Evolutionary conservation across 2,329 filamentous ascomycete genomes (phyloP).

Genomic region (Pleoardoris graminearum): DNA sequence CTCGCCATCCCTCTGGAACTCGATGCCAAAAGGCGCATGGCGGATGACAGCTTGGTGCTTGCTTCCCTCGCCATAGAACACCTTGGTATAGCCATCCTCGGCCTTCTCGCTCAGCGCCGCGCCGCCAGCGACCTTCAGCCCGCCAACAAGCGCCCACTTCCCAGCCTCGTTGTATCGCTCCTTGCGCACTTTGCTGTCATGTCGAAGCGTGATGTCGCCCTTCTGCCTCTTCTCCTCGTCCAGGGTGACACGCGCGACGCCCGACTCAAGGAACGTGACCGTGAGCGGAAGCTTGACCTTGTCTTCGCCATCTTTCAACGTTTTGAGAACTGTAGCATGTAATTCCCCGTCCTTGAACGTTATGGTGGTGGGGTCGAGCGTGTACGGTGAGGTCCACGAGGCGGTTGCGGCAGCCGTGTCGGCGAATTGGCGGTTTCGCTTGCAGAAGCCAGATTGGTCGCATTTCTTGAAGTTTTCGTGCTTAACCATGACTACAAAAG

Average conservation of each 20-base stretch:
- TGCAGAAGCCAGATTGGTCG: constrained; percentile 94
- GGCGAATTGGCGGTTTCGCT: constrained; percentile 87
- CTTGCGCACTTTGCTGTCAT: constrained; percentile 82
- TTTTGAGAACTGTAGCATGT: constrained; percentile 80
- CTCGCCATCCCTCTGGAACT: constrained; percentile 81
- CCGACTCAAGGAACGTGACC: constrained; percentile 86
- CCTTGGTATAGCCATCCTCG: constrained; percentile 67
- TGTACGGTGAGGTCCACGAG: constrained; percentile 80
- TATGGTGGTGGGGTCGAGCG: constrained; percentile 70
- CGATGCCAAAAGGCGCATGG: constrained; percentile 79
- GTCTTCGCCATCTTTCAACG: constrained; percentile 65
- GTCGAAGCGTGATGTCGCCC: constrained; percentile 83
- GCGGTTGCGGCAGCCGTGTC: constrained; percentile 70
- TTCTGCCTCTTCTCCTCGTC: constrained; percentile 91
- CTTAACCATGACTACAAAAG: constrained; percentile 74
- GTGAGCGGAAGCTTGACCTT: constrained; percentile 80
- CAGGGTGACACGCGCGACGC: constrained; percentile 81
- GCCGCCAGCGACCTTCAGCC: constrained; percentile 70
- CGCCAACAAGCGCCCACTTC: constrained; percentile 84
- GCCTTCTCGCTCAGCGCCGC: constrained; percentile 70
- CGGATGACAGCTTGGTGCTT: constrained; percentile 82
- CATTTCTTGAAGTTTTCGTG: constrained; percentile 98
- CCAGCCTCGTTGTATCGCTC: constrained; percentile 93
- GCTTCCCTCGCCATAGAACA: constrained; percentile 76
- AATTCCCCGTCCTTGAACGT: constrained; percentile 79